phyloP scores from a whole-genome alignment of 176 grass and related monocot genomes.

The Melocanna baccifera region DNA sequence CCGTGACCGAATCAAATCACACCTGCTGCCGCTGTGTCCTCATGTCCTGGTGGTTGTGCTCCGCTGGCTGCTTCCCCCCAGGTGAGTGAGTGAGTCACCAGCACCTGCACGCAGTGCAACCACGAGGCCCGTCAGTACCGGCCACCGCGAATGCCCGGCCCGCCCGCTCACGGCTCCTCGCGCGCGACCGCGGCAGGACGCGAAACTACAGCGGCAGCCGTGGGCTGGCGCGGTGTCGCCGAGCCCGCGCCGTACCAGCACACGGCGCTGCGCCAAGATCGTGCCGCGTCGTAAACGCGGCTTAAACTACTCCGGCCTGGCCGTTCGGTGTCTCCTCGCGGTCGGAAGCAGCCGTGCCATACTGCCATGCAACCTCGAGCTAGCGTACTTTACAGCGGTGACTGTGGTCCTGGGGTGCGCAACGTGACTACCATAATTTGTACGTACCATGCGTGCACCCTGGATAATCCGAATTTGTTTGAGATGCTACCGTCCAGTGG shows the following conservation, averaged over 20 bases:
- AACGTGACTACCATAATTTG: not conserved
- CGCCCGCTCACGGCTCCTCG: not conserved
- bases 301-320: not conserved
- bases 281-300: not conserved
- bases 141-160: not conserved
- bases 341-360: not conserved
- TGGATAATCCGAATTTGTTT: not conserved
- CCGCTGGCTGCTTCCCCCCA: not conserved
- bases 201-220: not conserved
- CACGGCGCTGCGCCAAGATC: not conserved
- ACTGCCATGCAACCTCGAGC: not conserved
- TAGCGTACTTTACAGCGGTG: slow-evolving; percentile 12
- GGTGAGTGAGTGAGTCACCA: not conserved
- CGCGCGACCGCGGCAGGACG: not conserved
- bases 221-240: slow-evolving; percentile 1
- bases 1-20: slow-evolving; percentile 36
- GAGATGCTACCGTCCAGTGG: not conserved
- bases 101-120: not conserved
- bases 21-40: slow-evolving; percentile 16
- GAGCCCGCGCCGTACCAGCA: not conserved
- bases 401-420: not conserved
- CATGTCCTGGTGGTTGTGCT: not conserved
- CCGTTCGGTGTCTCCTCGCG: not conserved
- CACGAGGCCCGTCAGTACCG: slow-evolving; percentile 15
- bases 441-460: not conserved